Evolutionary conservation across 2,329 filamentous ascomycete species (phyloP), one percentile per base, ranked within the genome.

Genomic region (Aspergillus glaucus): DNA sequence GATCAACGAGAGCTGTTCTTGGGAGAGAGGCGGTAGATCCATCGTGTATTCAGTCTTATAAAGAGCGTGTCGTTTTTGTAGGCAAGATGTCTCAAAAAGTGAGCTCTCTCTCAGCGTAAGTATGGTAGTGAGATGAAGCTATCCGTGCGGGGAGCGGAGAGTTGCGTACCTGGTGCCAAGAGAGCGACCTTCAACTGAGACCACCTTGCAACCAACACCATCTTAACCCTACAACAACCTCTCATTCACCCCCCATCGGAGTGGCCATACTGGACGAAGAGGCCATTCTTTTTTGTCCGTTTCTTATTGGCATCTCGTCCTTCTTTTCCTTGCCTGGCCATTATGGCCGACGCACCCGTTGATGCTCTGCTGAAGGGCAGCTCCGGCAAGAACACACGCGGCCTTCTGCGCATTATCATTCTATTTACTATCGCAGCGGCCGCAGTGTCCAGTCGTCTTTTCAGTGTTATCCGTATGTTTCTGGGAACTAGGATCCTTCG

Each of bases 391-490:
- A 96, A 84, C 71, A 88, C 88, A 55, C 84, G 91, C 70, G 86
- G 88, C 57, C 74, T 97, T 63, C 78, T 98, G 57, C 85, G 91
- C 67, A 83, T 96, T 61, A 79, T 94, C 65, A 98, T 98, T 74
- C 83, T 98, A 62, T 80, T 79, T 65, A 82, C 92, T 65, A 96
- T 98, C 72, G 93, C 93, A 57, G 90, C 82, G 50, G 91, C 93
- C 54, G 90, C 92, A 59, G 82, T 97, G 66, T 83, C 91, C 59
- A 95, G 91, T 73, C 88, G 93, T 73, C 79, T 98, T 60, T 98
- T 98, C 80, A 96, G 90, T 64, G 93, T 98, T 59, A 97, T 98
- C 73, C 87, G 93, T 92, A 82, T 69, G 87, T 81, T 19, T 22
- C 19, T 19, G 17, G 7, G 5, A 40, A 19, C 6, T 17, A 40